phyloP scores from a whole-genome alignment of 257 asterid genomes.

The Coffea eugenioides region DNA sequence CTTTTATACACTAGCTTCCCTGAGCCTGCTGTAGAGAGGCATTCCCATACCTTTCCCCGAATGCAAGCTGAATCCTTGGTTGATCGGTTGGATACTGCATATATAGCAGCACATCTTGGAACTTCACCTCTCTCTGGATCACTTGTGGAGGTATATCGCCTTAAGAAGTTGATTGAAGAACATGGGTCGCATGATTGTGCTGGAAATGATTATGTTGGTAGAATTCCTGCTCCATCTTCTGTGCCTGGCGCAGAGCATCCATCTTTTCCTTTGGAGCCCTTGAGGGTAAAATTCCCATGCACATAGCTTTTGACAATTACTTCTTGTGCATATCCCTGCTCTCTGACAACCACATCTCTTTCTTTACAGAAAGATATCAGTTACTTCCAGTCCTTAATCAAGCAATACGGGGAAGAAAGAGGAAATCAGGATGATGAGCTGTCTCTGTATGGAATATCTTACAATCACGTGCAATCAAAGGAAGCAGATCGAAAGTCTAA shows the following conservation, averaged over 20 bases:
- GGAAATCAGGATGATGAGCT: conserved; percentile 6
- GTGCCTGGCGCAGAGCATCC: conserved; percentile 8
- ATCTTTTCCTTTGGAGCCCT: neutral
- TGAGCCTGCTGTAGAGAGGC: neutral
- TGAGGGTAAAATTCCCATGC: neutral
- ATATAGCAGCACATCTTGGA: neutral
- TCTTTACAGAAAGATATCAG: conserved; percentile 25
- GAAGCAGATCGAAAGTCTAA: conserved; percentile 4
- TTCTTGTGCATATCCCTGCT: conserved; percentile 2
- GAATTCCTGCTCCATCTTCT: conserved; percentile 15
- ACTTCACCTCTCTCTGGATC: conserved; percentile 16
- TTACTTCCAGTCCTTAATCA: conserved; percentile 26
- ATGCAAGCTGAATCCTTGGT: neutral
- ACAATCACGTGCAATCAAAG: conserved; percentile 14
- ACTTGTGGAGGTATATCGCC: conserved; percentile 8
- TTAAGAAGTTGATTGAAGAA: conserved; percentile 20
- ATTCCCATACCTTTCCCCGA: neutral
- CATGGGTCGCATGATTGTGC: conserved; percentile 23
- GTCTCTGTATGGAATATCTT: conserved; percentile 14
- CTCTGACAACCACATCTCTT: neutral
- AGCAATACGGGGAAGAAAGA: conserved; percentile 36
- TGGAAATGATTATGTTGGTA: conserved; percentile 3
- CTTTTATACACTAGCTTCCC: neutral
- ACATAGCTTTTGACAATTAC: conserved; percentile 4
- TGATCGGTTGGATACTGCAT: neutral